Base-by-base conservation (phyloP, 768 basidiomycete genomes). In the Calvatia gigantea region DNA sequence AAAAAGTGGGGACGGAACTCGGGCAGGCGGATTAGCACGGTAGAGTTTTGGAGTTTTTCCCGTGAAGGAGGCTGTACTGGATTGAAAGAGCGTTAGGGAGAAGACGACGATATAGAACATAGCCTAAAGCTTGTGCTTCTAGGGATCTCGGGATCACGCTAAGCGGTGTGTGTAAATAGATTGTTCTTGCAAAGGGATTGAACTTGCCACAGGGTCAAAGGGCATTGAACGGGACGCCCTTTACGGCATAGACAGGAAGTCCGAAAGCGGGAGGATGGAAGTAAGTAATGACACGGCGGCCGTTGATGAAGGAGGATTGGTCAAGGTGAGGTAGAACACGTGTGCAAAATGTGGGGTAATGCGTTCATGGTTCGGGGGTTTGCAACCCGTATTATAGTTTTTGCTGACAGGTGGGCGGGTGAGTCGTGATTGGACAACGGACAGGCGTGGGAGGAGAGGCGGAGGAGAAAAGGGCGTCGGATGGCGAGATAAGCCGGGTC, bases 261-360 rank as follows among this genome's bases (percentile, higher is more conserved):
- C 44, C 48, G 35, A 35, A 42, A 21, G 21, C 39, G 39, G 39
- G 39, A 41, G n/a, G 12, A 19, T 8, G 19, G 41, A 42, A n/a
- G 11, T 12, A 37, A 31, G 11, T n/a, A n/a, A 15, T 38, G 50
- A 41, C 27, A 42, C 28, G 51, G 33, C 29, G 29, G 52, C 52
- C 52, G 52, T 14, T 54, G 52, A 54, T 54, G 42, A 23, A 25
- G 52, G 52, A 54, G 15, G 52, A 54, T 54, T 54, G 52, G 52
- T 37, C 44, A 54, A 54, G 52, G 21, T 7, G 14, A 25, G 33
- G 48, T 17, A 2, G 45, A 4, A 29, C 47, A 49, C 47, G 47
- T 49, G 47, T 48, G 45, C 25, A 29, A 17, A 29, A 32, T 32
- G 45, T 46, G 45, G 45, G 45, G 45, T 31, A 29, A 29, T 15